Evolutionary conservation across 495 filamentous ascomycete species (phyloP), one percentile per base, ranked within the genome.

Genomic region (Bathelium albidoporum): DNA sequence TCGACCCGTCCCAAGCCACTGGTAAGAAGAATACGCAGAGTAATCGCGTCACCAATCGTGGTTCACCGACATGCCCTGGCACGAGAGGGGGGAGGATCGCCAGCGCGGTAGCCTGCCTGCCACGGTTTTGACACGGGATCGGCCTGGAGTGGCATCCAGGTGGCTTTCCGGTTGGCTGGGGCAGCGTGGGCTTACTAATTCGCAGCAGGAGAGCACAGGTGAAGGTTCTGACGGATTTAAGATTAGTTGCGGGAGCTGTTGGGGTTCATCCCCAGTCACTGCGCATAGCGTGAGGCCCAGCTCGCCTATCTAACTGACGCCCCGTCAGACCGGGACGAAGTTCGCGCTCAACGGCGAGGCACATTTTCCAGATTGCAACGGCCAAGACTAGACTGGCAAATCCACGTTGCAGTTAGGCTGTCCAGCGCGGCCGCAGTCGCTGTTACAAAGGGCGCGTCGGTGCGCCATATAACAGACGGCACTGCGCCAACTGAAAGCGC

Each of bases 171-270:
- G 49, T 55, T 55, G 49, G 49, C 16, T 55, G 12, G 22, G 26
- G 9, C 10, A 5, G 22, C 4, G 11, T 26, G 12, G 2, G 49
- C 49, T 55, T 55, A 55, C 29, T 26, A 49, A 18, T 49, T 9
- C 11, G 43, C 43, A 49, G 3, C 12, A 5, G 16, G 49, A 26
- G 10, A 14, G 34, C 24, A 29, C 24, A 20, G 49, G 49, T 28
- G 22, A 20, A 28, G 49, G 49, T 55, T 55, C 49, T 55, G 49
- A 55, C 49, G 49, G 49, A 55, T 29, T 55, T 55, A 28, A 55
- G 49, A 55, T 55, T 55, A 55, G 20, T 24, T 55, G 49, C 49
- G 7, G 24, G 9, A 29, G 12, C 49, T 55, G 49, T 55, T 55
- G 49, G 49, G 49, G 49, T n/a, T 26, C 49, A 55, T 9, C 7